Conservation (phyloP, 495 filamentous ascomycete species). For the Endocarpon pusillum region DNA sequence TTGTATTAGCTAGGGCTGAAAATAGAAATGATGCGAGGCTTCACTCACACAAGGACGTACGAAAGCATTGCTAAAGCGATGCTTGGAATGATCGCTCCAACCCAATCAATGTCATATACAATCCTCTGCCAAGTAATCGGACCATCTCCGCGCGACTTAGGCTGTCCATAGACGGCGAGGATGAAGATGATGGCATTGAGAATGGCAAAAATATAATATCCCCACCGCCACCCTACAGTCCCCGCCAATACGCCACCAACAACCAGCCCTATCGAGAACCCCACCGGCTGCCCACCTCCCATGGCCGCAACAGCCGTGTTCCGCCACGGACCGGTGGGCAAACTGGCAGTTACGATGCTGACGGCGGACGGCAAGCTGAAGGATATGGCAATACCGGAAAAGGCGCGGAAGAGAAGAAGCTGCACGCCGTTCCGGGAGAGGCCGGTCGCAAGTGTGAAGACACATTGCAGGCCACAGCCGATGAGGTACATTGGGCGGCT, state of each 20-base stretch:
- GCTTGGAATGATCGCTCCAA: constrained; percentile 22
- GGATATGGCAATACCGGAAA: constrained; percentile 31
- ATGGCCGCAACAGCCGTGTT: constrained; percentile 30
- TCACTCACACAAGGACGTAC: constrained; percentile 28
- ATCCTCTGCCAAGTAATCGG: constrained; percentile 13
- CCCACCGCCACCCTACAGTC: constrained; percentile 31
- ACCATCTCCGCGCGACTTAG: constrained; percentile 5
- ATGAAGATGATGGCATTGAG: constrained; percentile 18
- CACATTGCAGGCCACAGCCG: constrained; percentile 24
- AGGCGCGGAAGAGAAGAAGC: constrained; percentile 34
- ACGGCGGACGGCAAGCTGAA: constrained; percentile 35
- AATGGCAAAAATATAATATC: constrained; percentile 24
- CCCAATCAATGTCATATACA: constrained; percentile 28
- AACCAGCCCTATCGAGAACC: constrained; percentile 25
- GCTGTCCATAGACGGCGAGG: constrained; percentile 21
- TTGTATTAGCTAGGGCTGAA: no score
- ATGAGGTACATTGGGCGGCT: constrained; percentile 23
- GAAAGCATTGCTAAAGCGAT: constrained; percentile 21
- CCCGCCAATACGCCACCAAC: constrained; percentile 29
- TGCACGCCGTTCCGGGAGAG: constrained; percentile 24
- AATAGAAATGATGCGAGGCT: not conserved
- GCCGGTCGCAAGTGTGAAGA: constrained; percentile 27
- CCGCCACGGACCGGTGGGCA: constrained; percentile 20
- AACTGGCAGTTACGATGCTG: constrained; percentile 25
- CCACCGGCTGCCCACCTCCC: constrained; percentile 28